These are phyloP conservation scores for Coniochaeta sp. DNA, from an alignment of 2,329 filamentous ascomycete species.

Conservation along the genomic window DNA sequence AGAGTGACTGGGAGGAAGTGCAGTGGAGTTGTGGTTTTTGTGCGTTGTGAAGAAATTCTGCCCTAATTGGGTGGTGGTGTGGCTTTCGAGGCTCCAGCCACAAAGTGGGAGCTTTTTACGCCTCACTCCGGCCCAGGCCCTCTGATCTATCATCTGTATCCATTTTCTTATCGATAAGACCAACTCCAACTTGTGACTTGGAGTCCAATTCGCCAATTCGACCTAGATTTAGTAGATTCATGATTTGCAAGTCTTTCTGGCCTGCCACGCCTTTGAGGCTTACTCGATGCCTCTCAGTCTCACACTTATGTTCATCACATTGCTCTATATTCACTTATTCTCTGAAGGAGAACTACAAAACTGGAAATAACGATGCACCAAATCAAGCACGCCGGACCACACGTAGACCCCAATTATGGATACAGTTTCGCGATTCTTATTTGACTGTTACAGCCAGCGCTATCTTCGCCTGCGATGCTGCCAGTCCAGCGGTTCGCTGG, in stretches of 20 bases:
- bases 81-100: neutral
- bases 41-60: slow-evolving; percentile 3
- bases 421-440: slow-evolving; percentile 11
- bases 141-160: no score
- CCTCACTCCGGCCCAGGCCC: neutral
- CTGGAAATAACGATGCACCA: slow-evolving; percentile 4
- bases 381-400: neutral
- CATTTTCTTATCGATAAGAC: neutral
- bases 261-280: no score
- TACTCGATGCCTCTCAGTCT: no score
- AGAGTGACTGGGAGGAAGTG: slow-evolving; percentile 1
- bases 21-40: neutral
- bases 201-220: no score
- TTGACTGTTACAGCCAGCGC: slow-evolving; percentile 19
- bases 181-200: no score
- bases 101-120: neutral
- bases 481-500: slow-evolving; percentile 55
- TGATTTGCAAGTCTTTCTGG: no score
- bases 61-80: neutral
- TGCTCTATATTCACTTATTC: neutral
- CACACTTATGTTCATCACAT: neutral
- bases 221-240: no score
- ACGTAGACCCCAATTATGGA: slow-evolving; percentile 8
- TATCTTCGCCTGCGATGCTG: slow-evolving; percentile 48
- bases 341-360: neutral